Percentiles rank a stretch among this genome's conserved stretches.
These are phyloP conservation scores for Brassica napus DNA, from an alignment of 345 rosid species.

Conservation along the genomic window Da-Ae NC_063445.1:50202001-50202500, in stretches of 20 bases:
- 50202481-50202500: background rate
- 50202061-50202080: too few relatives aligned
- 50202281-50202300: slow-evolving; percentile 1
- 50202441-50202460: background rate
- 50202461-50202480: background rate
- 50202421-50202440: background rate
- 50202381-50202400: background rate
- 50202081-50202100: too few relatives aligned
- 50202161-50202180: background rate
- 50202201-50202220: background rate
- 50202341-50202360: background rate
- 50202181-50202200: background rate
- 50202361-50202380: slow-evolving; percentile 11
- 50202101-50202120: background rate
- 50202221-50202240: background rate
- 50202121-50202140: background rate
- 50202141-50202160: background rate
- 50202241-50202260: background rate
- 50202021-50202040: too few relatives aligned
- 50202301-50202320: background rate
- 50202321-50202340: background rate
- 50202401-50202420: slow-evolving; percentile 1
- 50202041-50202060: too few relatives aligned
- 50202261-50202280: background rate
- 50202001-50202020: too few relatives aligned